These are phyloP conservation scores for Dipteronia dyeriana DNA, from an alignment of 345 rosid genomes.

Conservation along the genomic window DNA sequence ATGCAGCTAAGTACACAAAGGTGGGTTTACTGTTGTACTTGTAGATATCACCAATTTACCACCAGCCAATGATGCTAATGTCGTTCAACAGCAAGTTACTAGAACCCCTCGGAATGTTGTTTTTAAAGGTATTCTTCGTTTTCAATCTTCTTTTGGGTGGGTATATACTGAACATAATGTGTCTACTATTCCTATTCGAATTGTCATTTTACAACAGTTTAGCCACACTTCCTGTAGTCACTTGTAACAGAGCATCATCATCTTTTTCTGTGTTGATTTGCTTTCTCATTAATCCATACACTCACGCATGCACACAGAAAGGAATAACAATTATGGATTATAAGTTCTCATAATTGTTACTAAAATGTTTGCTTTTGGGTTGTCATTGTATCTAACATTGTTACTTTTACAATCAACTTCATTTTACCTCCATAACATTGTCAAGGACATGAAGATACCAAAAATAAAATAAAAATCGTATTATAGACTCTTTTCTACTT, in stretches of 20 bases:
- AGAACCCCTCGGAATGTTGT: slow-evolving; percentile 66
- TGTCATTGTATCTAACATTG: not conserved
- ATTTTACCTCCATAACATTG: not conserved
- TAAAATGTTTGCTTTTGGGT: not conserved
- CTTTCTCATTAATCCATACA: too few species aligned
- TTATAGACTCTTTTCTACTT: slow-evolving; percentile 8
- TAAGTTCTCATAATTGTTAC: not conserved
- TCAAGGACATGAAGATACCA: not conserved
- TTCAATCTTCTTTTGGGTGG: slow-evolving; percentile 1
- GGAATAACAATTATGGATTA: not conserved
- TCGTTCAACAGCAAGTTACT: slow-evolving; percentile 46
- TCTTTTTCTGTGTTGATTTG: not conserved
- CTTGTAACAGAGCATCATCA: not conserved
- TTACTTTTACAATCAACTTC: not conserved
- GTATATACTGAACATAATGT: not conserved
- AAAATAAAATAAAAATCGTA: too few species aligned
- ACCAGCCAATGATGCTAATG: slow-evolving; percentile 40
- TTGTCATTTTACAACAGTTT: not conserved
- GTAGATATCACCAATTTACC: slow-evolving; percentile 59
- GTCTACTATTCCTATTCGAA: not conserved
- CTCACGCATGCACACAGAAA: not conserved
- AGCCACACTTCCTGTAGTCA: not conserved
- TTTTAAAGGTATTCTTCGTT: slow-evolving; percentile 63
- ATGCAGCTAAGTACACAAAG: not conserved
- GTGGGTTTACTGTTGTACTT: slow-evolving; percentile 30